Evolutionary conservation across 371 early-diverging fungal species (phyloP), one percentile per base, ranked within the genome.

Genomic region (Mortierella sp.): DNA sequence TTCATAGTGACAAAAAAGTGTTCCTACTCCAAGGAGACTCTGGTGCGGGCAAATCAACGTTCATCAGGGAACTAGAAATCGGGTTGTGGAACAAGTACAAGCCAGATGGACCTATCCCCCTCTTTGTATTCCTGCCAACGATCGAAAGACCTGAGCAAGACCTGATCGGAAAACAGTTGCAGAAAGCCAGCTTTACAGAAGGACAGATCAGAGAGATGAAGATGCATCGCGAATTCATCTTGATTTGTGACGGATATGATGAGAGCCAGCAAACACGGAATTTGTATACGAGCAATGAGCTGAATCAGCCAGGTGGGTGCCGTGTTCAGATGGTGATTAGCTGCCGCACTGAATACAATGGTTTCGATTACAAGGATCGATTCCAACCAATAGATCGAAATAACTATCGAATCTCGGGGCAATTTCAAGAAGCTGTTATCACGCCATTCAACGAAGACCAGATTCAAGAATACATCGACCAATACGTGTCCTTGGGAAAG

Each of bases 11-110:
- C 15, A 38, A 53, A 41, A 43, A 69, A 33, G 69, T 69, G 52
- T 22, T 69, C 8, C 33, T 69, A 13, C 36, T 69, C 3, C 63
- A 61, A 22, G 69, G 69, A 40, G 62, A 69, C 22, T 60, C 61
- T 16, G 67, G 67, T n/a, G 41, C 59, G 8, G 67, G 67, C 1
- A 67, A 67, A 43, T 67, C 67, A 15, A 62, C 62, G 6, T 69
- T 69, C 43, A 69, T 19, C 53, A 13, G 52, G 3, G 32, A 50
- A 5, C n/a, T 69, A 22, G 69, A 60, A 22, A 16, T 41, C 41
- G 28, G 22, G 33, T 28, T 69, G 33, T 69, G 69, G 69, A 7
- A 40, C 7, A 53, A 52, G 52, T 19, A 60, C 16, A 50, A 22
- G 24, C 41, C 9, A 2, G n/a, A 52, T 36, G 41, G 55, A 6